A percentile compares a stretch with the other conserved stretches of the same genome.
phyloP scores from a whole-genome alignment of 2,329 filamentous ascomycete species.

The Nannizziopsis arthrosporioides region DNA sequence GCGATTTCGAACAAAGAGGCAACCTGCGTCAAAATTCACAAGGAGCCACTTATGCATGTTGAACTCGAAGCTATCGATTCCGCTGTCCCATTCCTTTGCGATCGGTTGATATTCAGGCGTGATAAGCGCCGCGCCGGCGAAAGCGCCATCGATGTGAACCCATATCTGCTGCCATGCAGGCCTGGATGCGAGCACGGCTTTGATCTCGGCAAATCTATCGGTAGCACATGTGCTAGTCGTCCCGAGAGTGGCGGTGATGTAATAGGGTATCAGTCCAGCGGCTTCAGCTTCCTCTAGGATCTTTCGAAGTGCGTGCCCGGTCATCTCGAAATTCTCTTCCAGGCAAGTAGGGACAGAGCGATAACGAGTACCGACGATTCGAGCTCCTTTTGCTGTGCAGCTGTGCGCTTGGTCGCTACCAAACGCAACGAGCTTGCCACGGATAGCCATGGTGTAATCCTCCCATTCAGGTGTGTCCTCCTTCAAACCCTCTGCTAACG shows the following conservation, averaged over 20 bases:
- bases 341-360: conserved; percentile 53
- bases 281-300: conserved; percentile 54
- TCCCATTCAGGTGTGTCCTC: conserved; percentile 48
- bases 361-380: conserved; percentile 76
- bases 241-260: conserved; percentile 69
- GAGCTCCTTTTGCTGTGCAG: conserved; percentile 74
- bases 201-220: conserved; percentile 66
- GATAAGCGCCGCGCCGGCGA: conserved; percentile 74
- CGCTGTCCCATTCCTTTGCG: conserved; percentile 44
- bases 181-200: conserved; percentile 38
- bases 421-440: conserved; percentile 65
- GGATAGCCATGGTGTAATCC: conserved; percentile 54
- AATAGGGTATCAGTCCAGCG: conserved; percentile 71
- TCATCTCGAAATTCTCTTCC: conserved; percentile 58
- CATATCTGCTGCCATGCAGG: conserved; percentile 52
- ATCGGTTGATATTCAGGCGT: conserved; percentile 69
- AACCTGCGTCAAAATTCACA: conserved; percentile 79
- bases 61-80: conserved; percentile 81
- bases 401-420: conserved; percentile 71
- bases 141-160: conserved; percentile 90
- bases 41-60: conserved; percentile 98
- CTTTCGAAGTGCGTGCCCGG: conserved; percentile 47
- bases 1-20: conserved; percentile 66
- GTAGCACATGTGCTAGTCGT: conserved; percentile 81
- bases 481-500: conserved; percentile 38